Base-by-base conservation (phyloP, 2,329 filamentous ascomycete species). In the Plectosphaerella sp. region DNA sequence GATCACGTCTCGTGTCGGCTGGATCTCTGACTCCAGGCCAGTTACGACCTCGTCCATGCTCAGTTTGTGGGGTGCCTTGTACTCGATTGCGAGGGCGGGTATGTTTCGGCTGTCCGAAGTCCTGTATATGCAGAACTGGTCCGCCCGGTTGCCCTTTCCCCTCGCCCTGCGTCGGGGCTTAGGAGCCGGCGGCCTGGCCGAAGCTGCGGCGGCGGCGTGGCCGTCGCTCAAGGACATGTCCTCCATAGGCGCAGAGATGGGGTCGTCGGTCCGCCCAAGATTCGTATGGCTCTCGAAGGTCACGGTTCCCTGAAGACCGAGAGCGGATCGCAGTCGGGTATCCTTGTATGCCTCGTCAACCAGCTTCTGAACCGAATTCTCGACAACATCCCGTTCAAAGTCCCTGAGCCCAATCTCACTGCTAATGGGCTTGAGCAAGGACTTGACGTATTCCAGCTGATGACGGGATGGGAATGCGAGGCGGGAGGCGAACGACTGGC, bases 51-150 rank as follows among this genome's bases (percentile, higher is more conserved):
- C 62, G 25, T 67, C 60, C 9, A 49, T 37, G 14, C 54, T 67
- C 25, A 73, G 55, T 58, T 72, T 70, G 51, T 72, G 61, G 22
- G 67, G 70, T 28, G 68, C 52, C 54, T 72, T 71, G 54, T 73
- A 71, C 52, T 73, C 61, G 54, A 71, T 71, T 7, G 65, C 65
- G 20, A 65, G 35, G 1, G 48, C 43, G 1, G 67, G 66, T 5
- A 63, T 49, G 22, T 57, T 59, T 24, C 18, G 46, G 49, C 16
- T 37, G 46, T 48, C 46, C 28, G 46, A 48, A 22, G 46, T 37
- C 46, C 22, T 28, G 45, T 51, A 42, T 41, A 51, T 51, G 16
- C 45, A 51, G 22, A 69, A 71, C 36, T 69, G 63, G 52, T 71
- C 65, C 46, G 60, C 65, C 51, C 52, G 59, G 42, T 63, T 62